Conservation (phyloP, 805 yeast genomes). For the Kuraishia molischiana region DNA sequence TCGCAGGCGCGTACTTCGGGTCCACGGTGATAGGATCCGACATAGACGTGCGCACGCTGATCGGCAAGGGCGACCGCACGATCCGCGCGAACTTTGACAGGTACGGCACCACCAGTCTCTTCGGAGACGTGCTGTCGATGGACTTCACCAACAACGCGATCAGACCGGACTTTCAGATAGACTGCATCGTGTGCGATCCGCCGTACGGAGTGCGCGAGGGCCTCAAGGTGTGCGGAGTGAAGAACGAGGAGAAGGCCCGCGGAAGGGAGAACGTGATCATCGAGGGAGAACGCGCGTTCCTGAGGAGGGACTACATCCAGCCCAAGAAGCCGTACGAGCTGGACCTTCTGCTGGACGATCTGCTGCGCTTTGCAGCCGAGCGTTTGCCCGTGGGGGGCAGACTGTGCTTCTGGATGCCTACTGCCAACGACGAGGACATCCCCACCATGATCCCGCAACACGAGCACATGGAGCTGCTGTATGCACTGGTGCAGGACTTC, state of each 20-base stretch:
- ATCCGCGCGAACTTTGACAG: constrained; percentile 64
- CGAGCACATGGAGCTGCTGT: constrained; percentile 55
- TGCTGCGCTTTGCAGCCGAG: constrained; percentile 61
- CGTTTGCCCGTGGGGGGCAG: constrained; percentile 71
- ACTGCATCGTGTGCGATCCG: constrained; percentile 89
- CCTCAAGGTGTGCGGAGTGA: constrained; percentile 83
- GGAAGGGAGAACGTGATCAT: constrained; percentile 71
- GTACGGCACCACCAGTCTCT: constrained; percentile 47
- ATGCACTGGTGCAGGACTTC: constrained; percentile 78
- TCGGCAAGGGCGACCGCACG: constrained; percentile 42
- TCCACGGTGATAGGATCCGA: constrained; percentile 81
- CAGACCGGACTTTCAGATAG: constrained; percentile 50
- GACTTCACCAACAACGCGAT: constrained; percentile 91
- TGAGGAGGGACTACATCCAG: constrained; percentile 77
- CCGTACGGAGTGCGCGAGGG: constrained; percentile 98
- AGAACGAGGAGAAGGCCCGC: constrained; percentile 42
- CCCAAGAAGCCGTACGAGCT: constrained; percentile 88
- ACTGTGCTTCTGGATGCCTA: constrained; percentile 95
- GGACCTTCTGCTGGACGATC: constrained; percentile 67
- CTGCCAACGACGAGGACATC: constrained; percentile 78
- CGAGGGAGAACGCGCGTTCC: constrained; percentile 69
- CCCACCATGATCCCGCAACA: constrained; percentile 70
- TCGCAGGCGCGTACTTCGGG: constrained; percentile 81
- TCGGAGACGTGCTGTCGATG: constrained; percentile 77
- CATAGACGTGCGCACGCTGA: constrained; percentile 72